Percentiles rank a stretch among this genome's conserved stretches.
These are phyloP conservation scores for Domatiomyces catenatus DNA, from an alignment of 2,329 filamentous ascomycete species.

Conservation along the genomic window DNA sequence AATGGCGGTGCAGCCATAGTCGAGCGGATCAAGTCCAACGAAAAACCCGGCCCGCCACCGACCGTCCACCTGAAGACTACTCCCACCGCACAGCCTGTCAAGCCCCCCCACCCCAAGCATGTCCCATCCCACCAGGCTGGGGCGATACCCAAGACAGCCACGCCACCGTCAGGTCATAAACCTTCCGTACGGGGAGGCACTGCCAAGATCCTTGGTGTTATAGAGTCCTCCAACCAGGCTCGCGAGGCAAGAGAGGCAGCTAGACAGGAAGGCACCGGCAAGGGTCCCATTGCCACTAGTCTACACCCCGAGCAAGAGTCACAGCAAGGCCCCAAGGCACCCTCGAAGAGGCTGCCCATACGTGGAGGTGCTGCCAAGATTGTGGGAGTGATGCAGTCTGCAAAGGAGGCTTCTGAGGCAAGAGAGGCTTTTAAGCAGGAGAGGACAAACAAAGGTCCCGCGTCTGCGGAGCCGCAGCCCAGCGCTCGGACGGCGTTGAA, in stretches of 20 bases:
- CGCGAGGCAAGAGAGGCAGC: conserved; percentile 17
- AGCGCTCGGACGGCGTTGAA: conserved; percentile 2
- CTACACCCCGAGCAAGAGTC: conserved; percentile 13
- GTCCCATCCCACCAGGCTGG: background rate
- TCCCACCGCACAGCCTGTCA: conserved; percentile 8
- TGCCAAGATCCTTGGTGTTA: conserved; percentile 19
- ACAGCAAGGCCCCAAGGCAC: background rate
- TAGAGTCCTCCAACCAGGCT: conserved; percentile 18
- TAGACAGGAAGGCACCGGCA: conserved; percentile 9
- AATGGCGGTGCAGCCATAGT: conserved; percentile 5
- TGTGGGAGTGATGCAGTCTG: conserved; percentile 18
- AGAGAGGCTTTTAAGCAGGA: conserved; percentile 14
- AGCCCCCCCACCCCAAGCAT: conserved; percentile 9
- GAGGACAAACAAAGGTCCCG: background rate
- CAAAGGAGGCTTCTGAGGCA: conserved; percentile 17
- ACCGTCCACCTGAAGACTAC: conserved; percentile 8
- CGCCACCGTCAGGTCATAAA: background rate
- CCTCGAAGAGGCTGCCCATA: conserved; percentile 4
- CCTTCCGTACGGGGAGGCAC: conserved; percentile 4
- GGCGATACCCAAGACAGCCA: background rate
- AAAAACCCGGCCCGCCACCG: conserved; percentile 6
- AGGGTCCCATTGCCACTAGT: background rate
- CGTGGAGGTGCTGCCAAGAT: conserved; percentile 17
- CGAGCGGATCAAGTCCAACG: conserved; percentile 6
- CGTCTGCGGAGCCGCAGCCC: background rate